Evolutionary conservation across 1,284 basidiomycete species (phyloP).

Genomic region (Chalciporus sp.): DNA sequence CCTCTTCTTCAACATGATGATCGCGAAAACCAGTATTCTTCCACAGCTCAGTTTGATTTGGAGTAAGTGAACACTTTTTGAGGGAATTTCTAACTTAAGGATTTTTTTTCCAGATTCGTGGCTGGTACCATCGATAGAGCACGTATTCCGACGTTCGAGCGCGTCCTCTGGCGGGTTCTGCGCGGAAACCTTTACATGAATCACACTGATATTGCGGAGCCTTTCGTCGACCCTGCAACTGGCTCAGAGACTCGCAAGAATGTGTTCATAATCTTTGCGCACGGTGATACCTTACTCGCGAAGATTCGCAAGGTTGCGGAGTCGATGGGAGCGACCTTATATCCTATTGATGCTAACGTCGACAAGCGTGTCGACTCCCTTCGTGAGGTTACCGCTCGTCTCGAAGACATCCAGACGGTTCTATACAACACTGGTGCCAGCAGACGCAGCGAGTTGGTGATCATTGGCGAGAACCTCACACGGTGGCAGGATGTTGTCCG

Average conservation of each 20-base stretch:
- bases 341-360: slow-evolving; percentile 93
- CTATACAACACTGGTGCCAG: slow-evolving; percentile 90
- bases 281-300: slow-evolving; percentile 88
- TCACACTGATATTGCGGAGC: slow-evolving; percentile 93
- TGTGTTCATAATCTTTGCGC: slow-evolving; percentile 99
- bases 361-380: slow-evolving; percentile 92
- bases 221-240: slow-evolving; percentile 86
- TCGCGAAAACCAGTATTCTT: slow-evolving; percentile 68
- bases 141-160: slow-evolving; percentile 93
- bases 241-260: slow-evolving; percentile 91
- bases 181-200: slow-evolving; percentile 99
- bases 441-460: slow-evolving; percentile 83
- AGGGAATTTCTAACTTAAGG: slow-evolving; percentile 2
- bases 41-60: slow-evolving; percentile 76
- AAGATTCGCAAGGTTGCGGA: slow-evolving; percentile 99
- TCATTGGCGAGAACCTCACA: slow-evolving; percentile 83
- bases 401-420: slow-evolving; percentile 93
- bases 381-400: slow-evolving; percentile 83
- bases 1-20: slow-evolving; percentile 93
- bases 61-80: slow-evolving; percentile 55
- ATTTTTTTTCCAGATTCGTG: slow-evolving; percentile 67
- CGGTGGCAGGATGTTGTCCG: slow-evolving; percentile 94
- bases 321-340: slow-evolving; percentile 96
- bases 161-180: slow-evolving; percentile 97
- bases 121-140: slow-evolving; percentile 95